Conservation (phyloP, 208 protist species). For the Balamuthia mandrillaris region DNA sequence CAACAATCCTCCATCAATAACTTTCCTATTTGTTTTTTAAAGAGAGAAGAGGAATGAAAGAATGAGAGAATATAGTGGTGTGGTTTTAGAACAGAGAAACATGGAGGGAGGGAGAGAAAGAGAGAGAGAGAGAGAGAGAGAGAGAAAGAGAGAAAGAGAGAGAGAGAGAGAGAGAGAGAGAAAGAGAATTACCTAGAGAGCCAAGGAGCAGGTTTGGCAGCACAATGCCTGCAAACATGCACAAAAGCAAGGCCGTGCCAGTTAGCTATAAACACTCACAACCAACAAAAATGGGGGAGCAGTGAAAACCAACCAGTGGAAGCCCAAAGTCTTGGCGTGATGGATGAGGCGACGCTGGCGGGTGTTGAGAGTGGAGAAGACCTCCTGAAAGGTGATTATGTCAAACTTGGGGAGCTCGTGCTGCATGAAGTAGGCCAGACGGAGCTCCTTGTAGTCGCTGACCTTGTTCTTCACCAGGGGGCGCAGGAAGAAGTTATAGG, state of each 20-base stretch:
- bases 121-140: too few relatives aligned
- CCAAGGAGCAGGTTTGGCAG: not conserved
- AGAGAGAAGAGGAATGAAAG: not conserved
- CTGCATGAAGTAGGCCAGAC: not conserved
- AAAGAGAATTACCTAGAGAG: not conserved
- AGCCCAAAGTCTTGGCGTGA: not conserved
- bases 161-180: too few relatives aligned
- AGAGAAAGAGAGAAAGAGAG: too few relatives aligned
- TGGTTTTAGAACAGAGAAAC: too few relatives aligned
- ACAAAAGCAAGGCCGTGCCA: too few relatives aligned
- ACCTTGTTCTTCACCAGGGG: conserved; percentile 34
- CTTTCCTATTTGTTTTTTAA: not conserved
- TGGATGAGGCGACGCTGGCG: not conserved
- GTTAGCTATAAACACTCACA: too few relatives aligned
- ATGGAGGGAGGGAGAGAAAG: not conserved
- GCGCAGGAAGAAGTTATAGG: conserved; percentile 16
- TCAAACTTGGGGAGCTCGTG: conserved; percentile 21
- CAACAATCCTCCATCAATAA: conserved; percentile 20
- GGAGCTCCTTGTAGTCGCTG: conserved; percentile 23
- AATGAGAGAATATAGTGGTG: not conserved
- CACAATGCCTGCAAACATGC: too few relatives aligned
- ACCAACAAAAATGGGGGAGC: too few relatives aligned
- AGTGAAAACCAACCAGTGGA: too few relatives aligned
- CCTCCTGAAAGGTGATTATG: conserved; percentile 20
- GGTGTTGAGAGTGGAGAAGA: conserved; percentile 21